Evolutionary conservation across 140 eudicot genomes (phyloP), one percentile per base, ranked within the genome.

Genomic region (Cichorium intybus): DNA sequence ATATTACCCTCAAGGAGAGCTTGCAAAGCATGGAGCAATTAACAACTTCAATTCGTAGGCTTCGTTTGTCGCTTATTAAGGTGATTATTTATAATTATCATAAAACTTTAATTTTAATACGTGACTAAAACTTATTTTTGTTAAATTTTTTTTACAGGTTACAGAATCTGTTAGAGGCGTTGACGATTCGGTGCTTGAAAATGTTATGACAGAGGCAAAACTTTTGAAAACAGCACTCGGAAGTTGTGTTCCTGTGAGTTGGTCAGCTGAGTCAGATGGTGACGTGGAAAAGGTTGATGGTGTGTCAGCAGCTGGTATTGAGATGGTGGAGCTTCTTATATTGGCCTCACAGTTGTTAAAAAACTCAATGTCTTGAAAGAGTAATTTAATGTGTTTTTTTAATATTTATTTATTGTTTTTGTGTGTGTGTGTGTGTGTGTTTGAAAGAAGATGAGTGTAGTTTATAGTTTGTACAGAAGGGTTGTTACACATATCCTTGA

Each of bases 221-320:
- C 81, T 81, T 27, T 49, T 88, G 17, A 85, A 78, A 62, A 93
- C 88, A 14, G 99, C 97, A 24, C 86, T 93, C 8, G 60, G 94
- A 59, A 88, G 86, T 65, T 80, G 85, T 15, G 83, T 93, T 64
- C 99, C 99, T 26, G 68, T 85, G 39, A 88, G 97, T 46, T 93
- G 97, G 97, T 84, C 82, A n/a, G 94, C 75, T 1, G 87, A 77
- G 69, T 28, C 51, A 4, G 82, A 75, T 48, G 69, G 72, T 22
- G 35, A 20, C n/a, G n/a, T n/a, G 16, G 85, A 74, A 68, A 93
- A 86, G 66, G 79, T 81, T 10, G 89, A 93, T 68, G 74, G 70
- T 51, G 90, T 93, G 56, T 88, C 97, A 56, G 90, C 90, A 27
- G 94, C 94, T 14, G 99, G 99, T 41, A 46, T 71, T 18, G 95